These are phyloP conservation scores for Lichenothelia convexa DNA, from an alignment of 495 filamentous ascomycete genomes.

Conservation along the genomic window DNA sequence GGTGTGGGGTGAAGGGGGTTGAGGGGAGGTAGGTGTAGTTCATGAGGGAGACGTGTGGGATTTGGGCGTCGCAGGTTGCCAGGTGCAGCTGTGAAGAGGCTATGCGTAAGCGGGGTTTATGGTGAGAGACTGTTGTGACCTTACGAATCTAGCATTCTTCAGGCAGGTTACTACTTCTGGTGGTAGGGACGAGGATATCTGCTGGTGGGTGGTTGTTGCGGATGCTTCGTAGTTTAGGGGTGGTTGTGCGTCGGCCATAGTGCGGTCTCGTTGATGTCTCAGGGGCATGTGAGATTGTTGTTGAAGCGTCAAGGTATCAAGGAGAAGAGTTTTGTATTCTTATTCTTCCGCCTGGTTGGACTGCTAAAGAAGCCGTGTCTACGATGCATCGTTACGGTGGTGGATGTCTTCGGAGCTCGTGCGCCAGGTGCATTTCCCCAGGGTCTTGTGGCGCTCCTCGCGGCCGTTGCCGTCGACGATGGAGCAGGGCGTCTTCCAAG, in stretches of 20 bases:
- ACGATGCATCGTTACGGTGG: not conserved
- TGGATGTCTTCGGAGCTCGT: not conserved
- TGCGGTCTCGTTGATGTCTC: not conserved
- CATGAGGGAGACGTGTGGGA: conserved; percentile 92
- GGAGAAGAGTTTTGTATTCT: too few relatives aligned
- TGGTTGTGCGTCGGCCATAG: conserved; percentile 7
- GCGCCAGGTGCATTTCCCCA: not conserved
- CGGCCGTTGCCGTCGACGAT: too few relatives aligned
- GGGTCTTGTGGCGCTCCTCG: too few relatives aligned
- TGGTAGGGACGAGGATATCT: conserved; percentile 50
- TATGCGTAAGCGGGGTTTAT: not conserved
- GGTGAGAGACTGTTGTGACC: conserved; percentile 6
- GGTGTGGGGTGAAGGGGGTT: conserved; percentile 36
- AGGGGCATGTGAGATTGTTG: too few relatives aligned
- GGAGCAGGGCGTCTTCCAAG: too few relatives aligned
- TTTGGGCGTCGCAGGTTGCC: conserved; percentile 65
- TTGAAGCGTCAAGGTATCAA: too few relatives aligned
- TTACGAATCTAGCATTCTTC: conserved; percentile 86
- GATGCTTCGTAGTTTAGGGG: conserved; percentile 10
- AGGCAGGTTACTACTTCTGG: conserved; percentile 74
- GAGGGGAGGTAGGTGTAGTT: conserved; percentile 94
- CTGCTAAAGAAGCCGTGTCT: too few relatives aligned
- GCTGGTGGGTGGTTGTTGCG: conserved; percentile 21
- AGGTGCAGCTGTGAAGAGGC: conserved; percentile 66
- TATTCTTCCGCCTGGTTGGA: too few relatives aligned